phyloP scores from a whole-genome alignment of 1,284 basidiomycete genomes.

The Chalciporus sp. region DNA sequence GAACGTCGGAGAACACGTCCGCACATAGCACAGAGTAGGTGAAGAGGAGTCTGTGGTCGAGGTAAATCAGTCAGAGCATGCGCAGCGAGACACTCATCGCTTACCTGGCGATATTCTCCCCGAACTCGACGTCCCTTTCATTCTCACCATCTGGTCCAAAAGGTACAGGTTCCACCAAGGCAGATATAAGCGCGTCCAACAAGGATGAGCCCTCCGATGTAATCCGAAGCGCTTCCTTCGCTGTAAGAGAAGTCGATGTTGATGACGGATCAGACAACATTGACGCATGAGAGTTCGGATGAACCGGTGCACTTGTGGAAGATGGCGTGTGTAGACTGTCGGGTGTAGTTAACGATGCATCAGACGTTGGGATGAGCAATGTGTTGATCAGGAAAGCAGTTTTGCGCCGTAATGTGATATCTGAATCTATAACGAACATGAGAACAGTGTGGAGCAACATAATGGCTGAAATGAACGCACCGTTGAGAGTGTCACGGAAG shows the following conservation, averaged over 20 bases:
- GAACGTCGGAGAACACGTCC: conserved; percentile 42
- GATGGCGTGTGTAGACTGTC: conserved; percentile 23
- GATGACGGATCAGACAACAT: conserved; percentile 54
- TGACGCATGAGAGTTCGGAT: conserved; percentile 69
- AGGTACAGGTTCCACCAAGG: conserved; percentile 56
- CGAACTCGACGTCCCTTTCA: conserved; percentile 74
- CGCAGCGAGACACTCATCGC: conserved; percentile 32
- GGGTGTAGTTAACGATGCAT: conserved; percentile 7
- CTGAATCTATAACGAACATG: conserved; percentile 59
- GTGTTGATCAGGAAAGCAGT: conserved; percentile 82
- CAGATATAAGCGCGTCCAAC: conserved; percentile 41
- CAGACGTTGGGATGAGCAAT: conserved; percentile 63
- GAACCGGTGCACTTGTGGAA: conserved; percentile 40
- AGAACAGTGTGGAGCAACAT: conserved; percentile 1
- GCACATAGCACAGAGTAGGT: conserved; percentile 54
- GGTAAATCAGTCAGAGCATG: conserved; percentile 1
- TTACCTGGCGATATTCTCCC: conserved; percentile 77
- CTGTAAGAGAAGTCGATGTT: conserved; percentile 49
- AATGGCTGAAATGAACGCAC: conserved; percentile 40
- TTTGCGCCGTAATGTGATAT: conserved; percentile 81
- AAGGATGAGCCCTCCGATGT: conserved; percentile 33
- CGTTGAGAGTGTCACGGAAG: conserved; percentile 64
- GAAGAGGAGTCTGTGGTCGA: conserved; percentile 47
- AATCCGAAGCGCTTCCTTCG: conserved; percentile 50
- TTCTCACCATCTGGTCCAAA: conserved; percentile 71